These are phyloP conservation scores for Glomus cerebriforme DNA, from an alignment of 192 early-diverging fungal genomes.

Conservation along the genomic window DNA sequence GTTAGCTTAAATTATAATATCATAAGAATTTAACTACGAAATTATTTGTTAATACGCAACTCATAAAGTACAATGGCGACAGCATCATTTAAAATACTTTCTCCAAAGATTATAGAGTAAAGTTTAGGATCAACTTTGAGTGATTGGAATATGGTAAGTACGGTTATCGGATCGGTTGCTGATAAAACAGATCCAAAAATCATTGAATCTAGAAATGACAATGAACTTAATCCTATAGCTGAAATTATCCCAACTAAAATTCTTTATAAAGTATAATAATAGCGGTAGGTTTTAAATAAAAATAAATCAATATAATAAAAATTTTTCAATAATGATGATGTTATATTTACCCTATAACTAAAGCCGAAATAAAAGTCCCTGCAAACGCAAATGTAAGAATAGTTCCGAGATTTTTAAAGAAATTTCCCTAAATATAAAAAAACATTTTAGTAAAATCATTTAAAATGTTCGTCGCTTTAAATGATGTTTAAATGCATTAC, in stretches of 20 bases:
- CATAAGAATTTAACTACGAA: not conserved
- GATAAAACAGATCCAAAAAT: slow-evolving; percentile 94
- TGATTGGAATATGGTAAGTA: slow-evolving; percentile 93
- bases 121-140: slow-evolving; percentile 92
- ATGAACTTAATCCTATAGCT: slow-evolving; percentile 66
- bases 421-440: slow-evolving; percentile 53
- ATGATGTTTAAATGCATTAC: no score
- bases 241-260: slow-evolving; percentile 71
- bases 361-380: slow-evolving; percentile 89
- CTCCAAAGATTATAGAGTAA: slow-evolving; percentile 96
- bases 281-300: slow-evolving; percentile 3
- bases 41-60: slow-evolving; percentile 40
- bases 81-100: slow-evolving; percentile 94
- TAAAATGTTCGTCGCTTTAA: not conserved
- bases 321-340: not conserved
- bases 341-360: slow-evolving; percentile 77
- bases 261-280: slow-evolving; percentile 37
- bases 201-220: slow-evolving; percentile 86
- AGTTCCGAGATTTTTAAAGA: slow-evolving; percentile 86
- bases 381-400: slow-evolving; percentile 93
- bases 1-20: slow-evolving; percentile 5
- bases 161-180: slow-evolving; percentile 96
- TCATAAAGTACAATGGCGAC: slow-evolving; percentile 96
- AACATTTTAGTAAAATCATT: not conserved
- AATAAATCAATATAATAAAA: no score